Conservation (phyloP, 768 basidiomycete species). For the Tylopilus sp. region DNA sequence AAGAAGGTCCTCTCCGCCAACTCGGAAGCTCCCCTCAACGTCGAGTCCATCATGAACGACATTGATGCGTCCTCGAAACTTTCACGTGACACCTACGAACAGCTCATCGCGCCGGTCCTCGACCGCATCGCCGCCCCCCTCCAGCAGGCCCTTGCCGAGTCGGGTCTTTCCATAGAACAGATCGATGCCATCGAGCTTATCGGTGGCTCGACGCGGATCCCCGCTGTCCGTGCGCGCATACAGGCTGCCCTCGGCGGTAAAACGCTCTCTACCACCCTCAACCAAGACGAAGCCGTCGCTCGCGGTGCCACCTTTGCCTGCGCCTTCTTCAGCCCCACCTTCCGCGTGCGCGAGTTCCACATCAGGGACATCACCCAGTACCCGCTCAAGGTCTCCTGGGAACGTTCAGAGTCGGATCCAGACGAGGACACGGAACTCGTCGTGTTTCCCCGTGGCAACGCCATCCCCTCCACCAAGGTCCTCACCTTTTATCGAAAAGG, state of each 20-base stretch:
- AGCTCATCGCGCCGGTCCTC: conserved; percentile 70
- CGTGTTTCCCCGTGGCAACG: conserved; percentile 85
- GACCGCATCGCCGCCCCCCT: conserved; percentile 75
- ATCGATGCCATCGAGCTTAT: conserved; percentile 91
- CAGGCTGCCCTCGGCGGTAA: conserved; percentile 80
- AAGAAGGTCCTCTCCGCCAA: conserved; percentile 98
- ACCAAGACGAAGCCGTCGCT: conserved; percentile 96
- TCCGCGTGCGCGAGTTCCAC: conserved; percentile 95
- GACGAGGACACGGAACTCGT: conserved; percentile 90
- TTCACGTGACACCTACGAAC: conserved; percentile 78
- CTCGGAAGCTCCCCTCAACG: conserved; percentile 80
- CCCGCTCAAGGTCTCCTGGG: conserved; percentile 91
- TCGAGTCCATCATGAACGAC: conserved; percentile 97
- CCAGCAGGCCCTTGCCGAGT: conserved; percentile 73
- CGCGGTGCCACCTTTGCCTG: conserved; percentile 97
- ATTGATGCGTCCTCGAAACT: conserved; percentile 88
- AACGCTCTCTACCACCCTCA: conserved; percentile 85
- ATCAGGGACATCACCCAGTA: conserved; percentile 83
- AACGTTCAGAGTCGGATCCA: conserved; percentile 63
- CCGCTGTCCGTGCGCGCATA: conserved; percentile 86
- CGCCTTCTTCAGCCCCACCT: conserved; percentile 95
- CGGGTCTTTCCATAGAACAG: conserved; percentile 77
- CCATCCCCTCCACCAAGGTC: conserved; percentile 90
- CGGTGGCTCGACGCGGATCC: conserved; percentile 91
- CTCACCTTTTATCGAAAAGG: conserved; percentile 92